Evolutionary conservation across 352 stramenopile genomes (phyloP).

Genomic region (Plasmopara viticola): DNA sequence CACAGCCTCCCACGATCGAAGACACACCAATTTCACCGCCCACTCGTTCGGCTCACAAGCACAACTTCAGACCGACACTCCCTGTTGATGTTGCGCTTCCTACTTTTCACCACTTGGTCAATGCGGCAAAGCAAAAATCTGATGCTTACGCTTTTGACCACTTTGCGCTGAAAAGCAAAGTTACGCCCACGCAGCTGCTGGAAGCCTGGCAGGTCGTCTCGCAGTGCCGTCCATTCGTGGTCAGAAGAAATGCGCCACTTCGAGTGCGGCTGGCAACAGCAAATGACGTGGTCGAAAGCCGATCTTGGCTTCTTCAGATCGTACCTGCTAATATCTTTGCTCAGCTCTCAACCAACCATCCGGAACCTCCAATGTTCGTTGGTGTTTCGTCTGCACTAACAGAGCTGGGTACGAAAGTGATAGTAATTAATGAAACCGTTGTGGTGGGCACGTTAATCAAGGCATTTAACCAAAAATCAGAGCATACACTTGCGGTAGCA

Average conservation of each 20-base stretch:
- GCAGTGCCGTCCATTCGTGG: conserved; percentile 25
- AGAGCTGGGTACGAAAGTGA: conserved; percentile 10
- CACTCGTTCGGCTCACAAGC: conserved; percentile 12
- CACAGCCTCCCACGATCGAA: not conserved
- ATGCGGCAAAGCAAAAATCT: conserved; percentile 2
- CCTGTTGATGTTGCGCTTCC: conserved; percentile 4
- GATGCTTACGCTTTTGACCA: conserved; percentile 13
- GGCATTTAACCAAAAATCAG: conserved; percentile 17
- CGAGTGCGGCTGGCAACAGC: conserved; percentile 7
- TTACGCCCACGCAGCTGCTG: conserved; percentile 14
- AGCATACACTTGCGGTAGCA: conserved; percentile 21
- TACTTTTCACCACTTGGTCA: conserved; percentile 3
- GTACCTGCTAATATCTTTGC: conserved; percentile 30
- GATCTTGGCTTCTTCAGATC: conserved; percentile 27
- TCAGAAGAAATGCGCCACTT: conserved; percentile 9
- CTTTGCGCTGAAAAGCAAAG: conserved; percentile 24
- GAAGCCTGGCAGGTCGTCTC: conserved; percentile 25
- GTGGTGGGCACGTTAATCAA: conserved; percentile 22
- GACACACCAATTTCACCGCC: not conserved
- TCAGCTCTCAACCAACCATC: conserved; percentile 15
- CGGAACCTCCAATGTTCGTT: conserved; percentile 21
- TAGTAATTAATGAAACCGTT: conserved; percentile 28
- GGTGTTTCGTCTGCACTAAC: conserved; percentile 7
- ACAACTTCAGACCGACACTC: conserved; percentile 7
- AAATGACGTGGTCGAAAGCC: conserved; percentile 1